Evolutionary conservation across 768 basidiomycete species (phyloP), one percentile per base, ranked within the genome.

Genomic region (Leccinum obscurum): DNA sequence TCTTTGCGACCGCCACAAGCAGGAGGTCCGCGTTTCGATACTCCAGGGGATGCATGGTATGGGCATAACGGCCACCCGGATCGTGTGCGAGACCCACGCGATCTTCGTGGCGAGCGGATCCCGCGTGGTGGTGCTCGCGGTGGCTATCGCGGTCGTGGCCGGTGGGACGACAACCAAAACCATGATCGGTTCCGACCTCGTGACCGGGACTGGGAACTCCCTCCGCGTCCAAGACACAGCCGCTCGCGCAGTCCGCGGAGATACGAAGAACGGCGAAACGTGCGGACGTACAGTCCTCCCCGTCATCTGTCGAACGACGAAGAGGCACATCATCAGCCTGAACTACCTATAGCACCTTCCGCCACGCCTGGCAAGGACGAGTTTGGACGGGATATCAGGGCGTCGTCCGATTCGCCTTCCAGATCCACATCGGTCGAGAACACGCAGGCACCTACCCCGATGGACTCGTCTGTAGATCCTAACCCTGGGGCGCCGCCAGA

Each of bases 321-420:
- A 11, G 60, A 58, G 60, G 64, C 68, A 54, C 68, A 66, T 55
- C 66, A 65, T 55, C 70, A 64, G 63, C 62, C 72, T 66, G 65
- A 71, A 57, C 57, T 68, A 59, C 56, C 57, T 34, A 55, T 65
- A 22, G 52, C 70, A 44, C 65, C 63, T 69, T 64, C 63, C 55
- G 76, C 69, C 53, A 70, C 70, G 56, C 64, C 71, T n/a, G 85
- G 77, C 59, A 91, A 86, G 75, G 91, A 93, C 81, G 91, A 93
- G 74, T 93, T 93, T 75, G 91, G 92, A 65, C 86, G 92, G 67
- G 90, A 93, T 71, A 81, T 92, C 69, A 82, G 91, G 66, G 76
- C 82, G 37, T 74, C 77, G 46, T 85, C 89, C 41, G 56, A 61
- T 52, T 71, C 73, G 58, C 72, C 67, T 54, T 71, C 75, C 37